Base-by-base conservation (phyloP, 805 yeast species). In the Soucietia sequanensis region DNA sequence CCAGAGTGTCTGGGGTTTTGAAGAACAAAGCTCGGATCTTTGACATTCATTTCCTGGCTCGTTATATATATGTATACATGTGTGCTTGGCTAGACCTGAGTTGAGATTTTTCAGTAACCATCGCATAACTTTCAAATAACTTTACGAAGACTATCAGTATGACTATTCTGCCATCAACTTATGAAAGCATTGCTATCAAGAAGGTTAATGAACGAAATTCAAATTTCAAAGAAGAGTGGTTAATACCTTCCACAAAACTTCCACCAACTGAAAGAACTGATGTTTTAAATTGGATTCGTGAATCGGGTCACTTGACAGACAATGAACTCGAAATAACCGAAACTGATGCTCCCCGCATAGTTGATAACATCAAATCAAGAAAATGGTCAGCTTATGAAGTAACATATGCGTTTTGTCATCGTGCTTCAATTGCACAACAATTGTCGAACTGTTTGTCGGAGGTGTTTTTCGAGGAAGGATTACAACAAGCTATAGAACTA, bases 341-440 rank as follows among this genome's bases (percentile, higher is more conserved):
- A 8, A 37, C 64, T 7, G 38, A 52, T 15, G 67, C 64, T 4
- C 31, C 38, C 12, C 43, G 43, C 21, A 46, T 68, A 26, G 39
- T 61, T 6, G 40, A 35, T 4, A 58, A 59, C 20, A 60, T 68
- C 38, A 57, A 51, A 26, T 9, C 42, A 1, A 25, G 25, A 24
- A 31, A 61, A 37, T 62, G 65, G 55, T 54, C 68, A 3, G 50
- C 82, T 1, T 51, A 56, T 1, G 67, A 72, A 29, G 80, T 79
- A 3, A 60, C 75, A 1, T 55, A 54, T 8, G 84, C 84, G 1
- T 80, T 72, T 52, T 70, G 78, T 39, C 79, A 79, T 47, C 55
- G 84, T 29, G 76, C 84, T 3, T 68, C 78, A 3, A 55, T 76
- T 14, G 80, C 80, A 0, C 82, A 78, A 41, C 84, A 79, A 45